phyloP scores from a whole-genome alignment of 768 basidiomycete genomes.

The Paxillus ammoniavirescens region DNA sequence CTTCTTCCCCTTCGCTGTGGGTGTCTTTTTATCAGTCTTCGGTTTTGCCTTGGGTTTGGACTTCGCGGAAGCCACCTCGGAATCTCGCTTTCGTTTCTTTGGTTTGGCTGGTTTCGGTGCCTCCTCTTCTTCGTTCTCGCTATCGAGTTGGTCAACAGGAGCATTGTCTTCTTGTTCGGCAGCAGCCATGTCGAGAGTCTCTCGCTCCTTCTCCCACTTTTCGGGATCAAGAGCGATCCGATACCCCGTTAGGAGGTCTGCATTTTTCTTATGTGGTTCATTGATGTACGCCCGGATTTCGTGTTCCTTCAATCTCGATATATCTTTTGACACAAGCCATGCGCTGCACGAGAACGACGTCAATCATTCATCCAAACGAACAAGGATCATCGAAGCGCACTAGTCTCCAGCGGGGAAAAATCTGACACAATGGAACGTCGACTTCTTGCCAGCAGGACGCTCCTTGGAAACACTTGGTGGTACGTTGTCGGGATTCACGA shows the following conservation, averaged over 20 bases:
- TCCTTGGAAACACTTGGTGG: slow-evolving; percentile 62
- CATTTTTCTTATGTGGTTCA: slow-evolving; percentile 73
- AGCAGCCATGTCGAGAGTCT: slow-evolving; percentile 28
- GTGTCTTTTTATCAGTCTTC: slow-evolving; percentile 41
- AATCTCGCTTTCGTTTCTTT: slow-evolving; percentile 67
- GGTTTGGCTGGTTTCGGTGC: slow-evolving; percentile 43
- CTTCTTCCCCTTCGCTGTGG: slow-evolving; percentile 43
- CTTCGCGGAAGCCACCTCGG: slow-evolving; percentile 40
- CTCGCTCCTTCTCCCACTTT: slow-evolving; percentile 56
- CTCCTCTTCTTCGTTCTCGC: slow-evolving; percentile 51
- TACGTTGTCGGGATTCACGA: slow-evolving; percentile 72
- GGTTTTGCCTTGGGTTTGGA: slow-evolving; percentile 44
- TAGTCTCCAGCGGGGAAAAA: slow-evolving; percentile 96
- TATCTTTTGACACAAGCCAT: slow-evolving; percentile 82
- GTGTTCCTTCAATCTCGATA: slow-evolving; percentile 70
- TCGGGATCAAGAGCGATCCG: slow-evolving; percentile 71
- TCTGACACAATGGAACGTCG: slow-evolving; percentile 65
- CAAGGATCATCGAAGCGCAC: slow-evolving; percentile 51
- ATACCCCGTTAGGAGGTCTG: slow-evolving; percentile 76
- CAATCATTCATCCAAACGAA: slow-evolving; percentile 9
- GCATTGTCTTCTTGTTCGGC: slow-evolving; percentile 56
- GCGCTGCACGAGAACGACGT: slow-evolving; percentile 48
- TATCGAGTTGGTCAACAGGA: slow-evolving; percentile 66
- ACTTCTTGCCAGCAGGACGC: slow-evolving; percentile 72
- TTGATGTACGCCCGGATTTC: slow-evolving; percentile 84